Evolutionary conservation across 139 green algal species (phyloP).

Genomic region (Chara braunii): DNA sequence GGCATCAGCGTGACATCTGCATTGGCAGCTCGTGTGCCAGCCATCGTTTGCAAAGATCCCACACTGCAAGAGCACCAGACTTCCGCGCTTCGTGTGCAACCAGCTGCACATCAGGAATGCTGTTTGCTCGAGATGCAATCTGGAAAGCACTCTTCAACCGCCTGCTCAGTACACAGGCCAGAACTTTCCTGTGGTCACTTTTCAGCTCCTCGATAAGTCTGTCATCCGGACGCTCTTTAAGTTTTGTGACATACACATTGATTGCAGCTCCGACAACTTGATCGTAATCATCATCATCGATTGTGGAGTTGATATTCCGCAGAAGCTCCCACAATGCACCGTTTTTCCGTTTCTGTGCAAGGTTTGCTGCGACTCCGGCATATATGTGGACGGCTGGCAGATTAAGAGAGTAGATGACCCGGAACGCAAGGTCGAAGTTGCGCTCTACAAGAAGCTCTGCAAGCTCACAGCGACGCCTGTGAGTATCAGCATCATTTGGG

Average conservation of each 20-base stretch:
- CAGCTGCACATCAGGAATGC: constrained; percentile 8
- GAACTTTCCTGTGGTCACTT: constrained; percentile 14
- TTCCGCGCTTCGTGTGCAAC: neutral
- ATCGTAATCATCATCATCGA: constrained; percentile 19
- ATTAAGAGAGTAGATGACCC: constrained; percentile 9
- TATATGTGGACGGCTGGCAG: constrained; percentile 15
- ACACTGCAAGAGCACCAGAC: too few relatives aligned
- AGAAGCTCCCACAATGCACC: constrained; percentile 1
- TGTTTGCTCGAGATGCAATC: constrained; percentile 13
- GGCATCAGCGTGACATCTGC: too few relatives aligned
- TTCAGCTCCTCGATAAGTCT: constrained; percentile 21
- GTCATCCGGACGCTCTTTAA: constrained; percentile 6
- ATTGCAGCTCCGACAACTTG: constrained; percentile 9
- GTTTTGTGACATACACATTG: constrained; percentile 10
- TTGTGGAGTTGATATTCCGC: constrained; percentile 14
- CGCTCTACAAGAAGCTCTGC: constrained; percentile 12
- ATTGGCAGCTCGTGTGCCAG: too few relatives aligned
- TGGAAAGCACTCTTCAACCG: constrained; percentile 27
- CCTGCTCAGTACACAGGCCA: constrained; percentile 14
- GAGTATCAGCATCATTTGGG: constrained; percentile 20
- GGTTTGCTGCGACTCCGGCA: constrained; percentile 1
- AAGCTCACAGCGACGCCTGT: constrained; percentile 19
- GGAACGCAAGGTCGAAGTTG: constrained; percentile 18
- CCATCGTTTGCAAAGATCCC: too few relatives aligned
- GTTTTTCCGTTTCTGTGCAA: neutral